A percentile compares a stretch with the other conserved stretches of the same genome.
Evolutionary conservation across 2,329 filamentous ascomycete species (phyloP).

Genomic region (Albophoma yamanashiensis): DNA sequence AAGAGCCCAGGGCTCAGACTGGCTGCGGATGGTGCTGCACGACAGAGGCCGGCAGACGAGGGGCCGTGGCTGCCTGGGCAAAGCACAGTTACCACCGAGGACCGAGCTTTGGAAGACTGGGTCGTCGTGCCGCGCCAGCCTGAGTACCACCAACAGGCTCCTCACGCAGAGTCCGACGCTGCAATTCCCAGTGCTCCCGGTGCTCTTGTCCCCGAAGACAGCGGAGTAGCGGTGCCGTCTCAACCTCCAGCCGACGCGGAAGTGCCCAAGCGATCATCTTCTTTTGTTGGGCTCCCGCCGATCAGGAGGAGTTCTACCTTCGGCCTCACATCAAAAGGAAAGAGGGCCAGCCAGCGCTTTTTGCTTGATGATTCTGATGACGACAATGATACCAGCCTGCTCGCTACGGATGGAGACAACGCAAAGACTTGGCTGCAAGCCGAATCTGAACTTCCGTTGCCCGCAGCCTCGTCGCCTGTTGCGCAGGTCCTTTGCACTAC

Average conservation of each 20-base stretch:
- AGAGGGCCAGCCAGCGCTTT: conserved; percentile 21
- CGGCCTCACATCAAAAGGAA: conserved; percentile 25
- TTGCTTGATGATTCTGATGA: conserved; percentile 19
- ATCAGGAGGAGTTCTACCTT: conserved; percentile 49
- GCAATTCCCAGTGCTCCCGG: neutral
- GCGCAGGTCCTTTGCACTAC: neutral
- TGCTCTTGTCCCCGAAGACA: conserved; percentile 1
- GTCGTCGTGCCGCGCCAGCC: conserved; percentile 17
- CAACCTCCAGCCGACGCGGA: conserved; percentile 8
- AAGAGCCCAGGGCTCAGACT: neutral
- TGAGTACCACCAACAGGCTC: neutral
- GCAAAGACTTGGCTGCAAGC: neutral
- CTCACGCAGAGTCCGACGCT: neutral
- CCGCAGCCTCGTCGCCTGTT: neutral
- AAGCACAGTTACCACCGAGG: neutral
- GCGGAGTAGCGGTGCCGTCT: conserved; percentile 6
- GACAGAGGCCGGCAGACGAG: neutral
- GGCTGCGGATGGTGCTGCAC: neutral
- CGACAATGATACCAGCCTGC: conserved; percentile 13
- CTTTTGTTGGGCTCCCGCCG: conserved; percentile 47
- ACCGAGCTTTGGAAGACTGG: conserved; percentile 15
- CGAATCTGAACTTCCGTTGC: neutral
- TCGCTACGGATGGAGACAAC: neutral
- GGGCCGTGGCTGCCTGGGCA: neutral
- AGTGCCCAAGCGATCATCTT: conserved; percentile 31